These are phyloP conservation scores for Capsella rubella DNA, from an alignment of 441 rosid species.

Conservation along the genomic window DNA sequence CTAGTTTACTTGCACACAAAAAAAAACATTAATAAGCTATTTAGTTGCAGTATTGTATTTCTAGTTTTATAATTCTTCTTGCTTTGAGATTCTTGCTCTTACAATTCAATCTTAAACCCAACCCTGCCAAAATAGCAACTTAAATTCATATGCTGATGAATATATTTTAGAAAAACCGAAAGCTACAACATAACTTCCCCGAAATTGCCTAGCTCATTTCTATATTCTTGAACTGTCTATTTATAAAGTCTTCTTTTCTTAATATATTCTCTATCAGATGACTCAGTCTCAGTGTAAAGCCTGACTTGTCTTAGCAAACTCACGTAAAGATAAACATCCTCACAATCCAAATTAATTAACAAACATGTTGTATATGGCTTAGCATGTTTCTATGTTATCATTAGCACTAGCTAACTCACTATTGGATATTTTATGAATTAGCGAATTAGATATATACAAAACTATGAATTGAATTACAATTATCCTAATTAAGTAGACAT, in stretches of 20 bases:
- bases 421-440: too few species aligned
- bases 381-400: too few species aligned
- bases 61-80: too few species aligned
- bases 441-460: too few species aligned
- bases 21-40: too few species aligned
- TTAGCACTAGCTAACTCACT: too few species aligned
- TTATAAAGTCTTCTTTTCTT: background rate
- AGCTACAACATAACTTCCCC: background rate
- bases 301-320: background rate
- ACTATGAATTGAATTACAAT: too few species aligned
- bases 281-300: background rate
- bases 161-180: background rate
- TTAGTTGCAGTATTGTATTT: too few species aligned
- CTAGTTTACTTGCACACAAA: too few species aligned
- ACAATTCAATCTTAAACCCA: background rate
- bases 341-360: background rate
- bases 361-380: too few species aligned
- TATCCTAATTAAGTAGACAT: conserved; percentile 9
- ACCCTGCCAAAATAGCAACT: background rate
- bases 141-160: background rate
- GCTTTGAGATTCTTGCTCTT: too few species aligned
- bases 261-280: background rate
- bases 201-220: background rate
- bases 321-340: background rate
- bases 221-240: background rate